Evolutionary conservation across 2,329 filamentous ascomycete species (phyloP).

Genomic region (Pseudogymnoascus sp.): DNA sequence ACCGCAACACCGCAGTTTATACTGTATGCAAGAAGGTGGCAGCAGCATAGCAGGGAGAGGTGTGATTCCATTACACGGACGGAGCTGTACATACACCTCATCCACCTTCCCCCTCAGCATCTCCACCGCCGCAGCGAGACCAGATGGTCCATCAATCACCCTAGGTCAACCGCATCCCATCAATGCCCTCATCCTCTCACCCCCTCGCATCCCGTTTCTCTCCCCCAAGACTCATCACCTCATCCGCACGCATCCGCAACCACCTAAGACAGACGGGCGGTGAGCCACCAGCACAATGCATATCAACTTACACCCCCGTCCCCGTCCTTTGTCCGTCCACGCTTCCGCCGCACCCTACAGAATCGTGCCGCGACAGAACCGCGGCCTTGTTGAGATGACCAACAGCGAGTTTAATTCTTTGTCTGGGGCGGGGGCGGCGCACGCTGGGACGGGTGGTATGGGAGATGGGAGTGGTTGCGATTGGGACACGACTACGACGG

Average conservation of each 20-base stretch:
- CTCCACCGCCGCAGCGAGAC: not conserved
- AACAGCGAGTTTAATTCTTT: not conserved
- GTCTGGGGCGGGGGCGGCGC: not conserved
- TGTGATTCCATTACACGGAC: not conserved
- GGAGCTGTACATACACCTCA: not conserved
- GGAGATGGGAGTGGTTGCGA: not conserved
- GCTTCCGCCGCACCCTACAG: not conserved
- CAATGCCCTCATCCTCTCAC: not conserved
- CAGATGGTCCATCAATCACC: not conserved
- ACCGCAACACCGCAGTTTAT: too few relatives aligned
- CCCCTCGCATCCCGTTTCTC: too few relatives aligned
- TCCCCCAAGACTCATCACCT: not conserved
- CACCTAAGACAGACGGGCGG: not conserved
- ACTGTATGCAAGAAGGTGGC: not conserved
- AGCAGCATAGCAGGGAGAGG: not conserved
- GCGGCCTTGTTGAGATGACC: not conserved
- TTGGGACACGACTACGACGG: not conserved
- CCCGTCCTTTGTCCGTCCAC: not conserved
- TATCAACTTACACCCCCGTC: not conserved
- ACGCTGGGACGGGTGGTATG: too few relatives aligned
- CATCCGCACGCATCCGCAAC: too few relatives aligned
- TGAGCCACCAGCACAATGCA: not conserved
- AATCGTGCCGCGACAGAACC: not conserved
- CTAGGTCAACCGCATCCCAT: too few relatives aligned
- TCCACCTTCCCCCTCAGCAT: not conserved